Conservation (phyloP, 108 stramenopile species). For the Stephanodiscus minutulus region DNA sequence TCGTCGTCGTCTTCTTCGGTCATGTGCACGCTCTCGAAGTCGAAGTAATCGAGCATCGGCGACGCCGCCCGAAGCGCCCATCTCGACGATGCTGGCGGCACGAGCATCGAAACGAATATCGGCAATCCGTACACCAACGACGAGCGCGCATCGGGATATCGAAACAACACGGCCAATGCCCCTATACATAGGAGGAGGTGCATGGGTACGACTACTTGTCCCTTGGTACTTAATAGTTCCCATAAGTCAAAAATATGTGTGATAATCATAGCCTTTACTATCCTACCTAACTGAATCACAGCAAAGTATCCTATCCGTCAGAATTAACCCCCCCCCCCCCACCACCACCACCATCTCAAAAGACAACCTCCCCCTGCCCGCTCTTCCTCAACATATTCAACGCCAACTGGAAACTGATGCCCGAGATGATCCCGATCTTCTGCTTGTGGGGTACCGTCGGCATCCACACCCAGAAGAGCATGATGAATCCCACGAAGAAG, state of each 20-base stretch:
- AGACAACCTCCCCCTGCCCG: conserved; percentile 14
- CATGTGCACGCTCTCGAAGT: conserved; percentile 60
- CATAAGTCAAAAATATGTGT: too few species aligned
- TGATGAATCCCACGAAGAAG: conserved; percentile 90
- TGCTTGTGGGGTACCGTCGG: conserved; percentile 88
- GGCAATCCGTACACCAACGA: conserved; percentile 35
- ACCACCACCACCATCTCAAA: not conserved
- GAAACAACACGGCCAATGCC: conserved; percentile 21
- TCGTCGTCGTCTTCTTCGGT: conserved; percentile 36
- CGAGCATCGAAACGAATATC: conserved; percentile 35
- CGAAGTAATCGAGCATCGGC: conserved; percentile 70
- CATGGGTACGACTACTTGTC: too few species aligned
- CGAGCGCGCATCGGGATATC: conserved; percentile 19
- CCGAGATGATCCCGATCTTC: conserved; percentile 90
- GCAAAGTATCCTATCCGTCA: not conserved
- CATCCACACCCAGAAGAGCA: conserved; percentile 95
- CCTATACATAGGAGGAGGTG: too few species aligned
- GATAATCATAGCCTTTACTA: too few species aligned
- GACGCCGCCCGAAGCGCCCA: conserved; percentile 8
- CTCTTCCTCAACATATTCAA: conserved; percentile 59
- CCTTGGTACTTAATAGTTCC: too few species aligned
- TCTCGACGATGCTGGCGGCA: conserved; percentile 31
- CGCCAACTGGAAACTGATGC: conserved; percentile 76
- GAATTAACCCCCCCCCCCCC: not conserved
- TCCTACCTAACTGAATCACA: too few species aligned